Conservation (phyloP, 768 basidiomycete species). For the Chalciporus chontae region DNA sequence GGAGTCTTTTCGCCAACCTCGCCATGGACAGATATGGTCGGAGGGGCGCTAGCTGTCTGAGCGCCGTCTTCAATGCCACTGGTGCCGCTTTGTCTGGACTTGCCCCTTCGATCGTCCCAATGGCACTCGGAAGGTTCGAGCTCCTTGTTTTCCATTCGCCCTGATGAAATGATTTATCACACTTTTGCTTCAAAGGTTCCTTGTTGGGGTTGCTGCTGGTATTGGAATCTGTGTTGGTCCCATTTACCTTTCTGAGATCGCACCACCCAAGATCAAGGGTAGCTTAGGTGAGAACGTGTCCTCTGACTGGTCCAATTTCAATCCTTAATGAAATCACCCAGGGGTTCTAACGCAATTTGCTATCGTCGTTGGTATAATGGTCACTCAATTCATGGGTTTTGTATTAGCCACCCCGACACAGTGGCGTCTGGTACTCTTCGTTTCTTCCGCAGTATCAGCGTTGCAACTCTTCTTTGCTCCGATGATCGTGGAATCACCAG, state of each 20-base stretch:
- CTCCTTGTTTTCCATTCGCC: neutral
- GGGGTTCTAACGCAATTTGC: conserved; percentile 80
- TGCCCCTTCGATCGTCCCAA: conserved; percentile 49
- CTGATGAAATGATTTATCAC: neutral
- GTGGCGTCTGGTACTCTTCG: conserved; percentile 70
- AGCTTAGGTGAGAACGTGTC: conserved; percentile 52
- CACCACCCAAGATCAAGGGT: conserved; percentile 72
- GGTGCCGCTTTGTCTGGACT: conserved; percentile 68
- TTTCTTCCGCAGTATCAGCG: conserved; percentile 55
- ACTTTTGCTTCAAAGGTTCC: conserved; percentile 38
- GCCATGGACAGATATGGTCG: conserved; percentile 72
- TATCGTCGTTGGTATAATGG: conserved; percentile 83
- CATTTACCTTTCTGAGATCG: conserved; percentile 81
- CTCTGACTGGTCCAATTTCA: neutral
- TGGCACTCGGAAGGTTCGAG: conserved; percentile 67
- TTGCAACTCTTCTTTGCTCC: conserved; percentile 54
- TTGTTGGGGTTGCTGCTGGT: conserved; percentile 71
- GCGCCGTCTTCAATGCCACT: conserved; percentile 48
- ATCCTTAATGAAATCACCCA: conserved; percentile 21
- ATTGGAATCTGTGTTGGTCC: conserved; percentile 78
- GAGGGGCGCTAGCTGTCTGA: conserved; percentile 59
- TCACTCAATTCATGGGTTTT: conserved; percentile 78
- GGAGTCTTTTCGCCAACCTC: conserved; percentile 64
- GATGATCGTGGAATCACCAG: conserved; percentile 66
- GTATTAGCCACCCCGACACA: conserved; percentile 58